phyloP scores from a whole-genome alignment of 2,329 filamentous ascomycete species.

The Tolypocladium ovalisporum region DNA sequence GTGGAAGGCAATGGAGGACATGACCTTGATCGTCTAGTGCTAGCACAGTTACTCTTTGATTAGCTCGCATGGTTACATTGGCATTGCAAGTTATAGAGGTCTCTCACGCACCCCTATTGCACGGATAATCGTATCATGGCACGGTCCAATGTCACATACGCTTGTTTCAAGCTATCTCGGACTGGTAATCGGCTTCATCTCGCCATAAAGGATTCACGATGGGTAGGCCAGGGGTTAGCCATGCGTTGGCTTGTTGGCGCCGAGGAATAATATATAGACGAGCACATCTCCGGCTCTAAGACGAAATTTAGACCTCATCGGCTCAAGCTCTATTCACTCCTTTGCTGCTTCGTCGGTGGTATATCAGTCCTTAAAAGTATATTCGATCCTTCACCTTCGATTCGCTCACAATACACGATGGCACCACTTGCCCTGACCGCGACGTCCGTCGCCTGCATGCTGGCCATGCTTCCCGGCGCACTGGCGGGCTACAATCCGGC shows the following conservation, averaged over 20 bases:
- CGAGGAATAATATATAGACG: background rate
- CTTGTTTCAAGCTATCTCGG: background rate
- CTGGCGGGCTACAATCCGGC: conserved; percentile 32
- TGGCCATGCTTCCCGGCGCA: conserved; percentile 16
- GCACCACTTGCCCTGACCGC: conserved; percentile 4
- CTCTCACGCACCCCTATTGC: background rate
- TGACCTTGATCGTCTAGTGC: too few relatives aligned
- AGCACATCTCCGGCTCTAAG: background rate
- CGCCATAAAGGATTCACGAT: background rate
- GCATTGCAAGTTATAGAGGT: background rate
- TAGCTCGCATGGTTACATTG: background rate
- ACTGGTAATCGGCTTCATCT: background rate
- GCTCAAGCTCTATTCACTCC: background rate
- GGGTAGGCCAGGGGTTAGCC: background rate
- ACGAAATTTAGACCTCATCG: background rate
- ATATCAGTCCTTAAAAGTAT: too few relatives aligned
- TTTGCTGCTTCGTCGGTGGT: background rate
- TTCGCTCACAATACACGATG: too few relatives aligned
- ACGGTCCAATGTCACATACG: background rate
- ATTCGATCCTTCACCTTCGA: too few relatives aligned
- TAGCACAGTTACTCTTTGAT: too few relatives aligned
- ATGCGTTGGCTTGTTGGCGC: background rate
- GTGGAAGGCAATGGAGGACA: too few relatives aligned
- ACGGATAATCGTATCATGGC: background rate
- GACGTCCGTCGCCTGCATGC: conserved; percentile 9